A percentile compares a stretch with the other conserved stretches of the same genome.
These are phyloP conservation scores for Acmispon strigosus DNA, from an alignment of 306 rosid genomes.

Conservation along the genomic window DNA sequence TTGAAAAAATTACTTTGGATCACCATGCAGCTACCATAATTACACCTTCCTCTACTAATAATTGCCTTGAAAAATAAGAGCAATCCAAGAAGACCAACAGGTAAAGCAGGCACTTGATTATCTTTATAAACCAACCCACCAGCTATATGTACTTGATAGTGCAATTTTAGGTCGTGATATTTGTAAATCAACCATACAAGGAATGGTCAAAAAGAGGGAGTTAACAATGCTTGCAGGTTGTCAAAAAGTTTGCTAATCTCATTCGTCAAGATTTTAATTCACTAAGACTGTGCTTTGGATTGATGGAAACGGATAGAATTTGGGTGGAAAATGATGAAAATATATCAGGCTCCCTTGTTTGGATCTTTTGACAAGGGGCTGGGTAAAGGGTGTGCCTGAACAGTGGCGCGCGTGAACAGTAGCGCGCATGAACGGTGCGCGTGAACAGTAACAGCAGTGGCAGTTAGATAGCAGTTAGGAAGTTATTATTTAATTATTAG, in stretches of 20 bases:
- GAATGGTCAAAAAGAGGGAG: background rate
- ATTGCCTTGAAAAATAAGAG: slow-evolving; percentile 85
- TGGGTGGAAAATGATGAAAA: no score
- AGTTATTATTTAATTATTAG: no score
- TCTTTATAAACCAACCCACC: slow-evolving; percentile 78
- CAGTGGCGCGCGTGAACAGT: no score
- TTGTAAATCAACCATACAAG: background rate
- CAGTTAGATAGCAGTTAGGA: no score
- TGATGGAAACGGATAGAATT: no score
- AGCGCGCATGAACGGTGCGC: no score
- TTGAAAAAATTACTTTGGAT: background rate
- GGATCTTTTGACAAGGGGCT: no score
- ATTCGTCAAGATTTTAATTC: slow-evolving; percentile 2
- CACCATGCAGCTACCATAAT: background rate
- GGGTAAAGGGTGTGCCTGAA: no score
- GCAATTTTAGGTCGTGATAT: background rate
- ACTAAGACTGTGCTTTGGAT: no score
- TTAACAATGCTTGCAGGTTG: background rate
- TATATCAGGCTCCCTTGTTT: no score
- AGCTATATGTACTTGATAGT: slow-evolving; percentile 58
- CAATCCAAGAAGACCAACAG: slow-evolving; percentile 80
- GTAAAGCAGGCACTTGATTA: slow-evolving; percentile 69
- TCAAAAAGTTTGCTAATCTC: background rate
- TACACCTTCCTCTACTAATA: background rate
- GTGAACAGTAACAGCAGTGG: no score